Evolutionary conservation across 192 early-diverging fungal species (phyloP), one percentile per base, ranked within the genome.

Genomic region (Linnemannia exigua): DNA sequence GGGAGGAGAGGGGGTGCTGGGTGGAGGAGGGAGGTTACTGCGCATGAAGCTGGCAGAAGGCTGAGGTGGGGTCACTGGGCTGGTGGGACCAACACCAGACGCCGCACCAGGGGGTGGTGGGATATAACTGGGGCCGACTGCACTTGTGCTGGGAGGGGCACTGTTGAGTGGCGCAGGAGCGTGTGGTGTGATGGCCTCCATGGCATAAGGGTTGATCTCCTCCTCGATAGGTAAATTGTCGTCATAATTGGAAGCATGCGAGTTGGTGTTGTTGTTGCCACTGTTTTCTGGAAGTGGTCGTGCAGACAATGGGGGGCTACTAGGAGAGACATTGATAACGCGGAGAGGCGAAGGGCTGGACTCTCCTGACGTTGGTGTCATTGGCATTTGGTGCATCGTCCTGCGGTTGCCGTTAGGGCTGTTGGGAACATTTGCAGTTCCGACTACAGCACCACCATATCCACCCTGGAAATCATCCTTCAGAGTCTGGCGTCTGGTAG

Each of bases 381-480:
- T 38, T 6, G 79, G 84, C 28, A 74, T 68, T 31, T 72, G 78
- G 51, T 86, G 77, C 69, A 77, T 74, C 5, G 74, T 77, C 25
- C 84, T 58, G 9, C 84, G 44, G 31, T 77, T 79, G 7, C 28
- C 51, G 31, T 58, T 79, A 15, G 77, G 73, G 36, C 76, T 63
- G 58, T 38, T 76, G 3, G 72, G n/a, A 36, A 67, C 72, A 71
- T 61, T 79, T 5, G 72, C 72, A 22, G 68, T 79, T 17, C 78
- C 79, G 16, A 80, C 44, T 22, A 86, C 74, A 20, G 79, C 78
- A 25, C 79, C 78, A 16, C 84, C 84, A 69, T 80, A 86, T 20
- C 75, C 79, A 38, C 84, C 78, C 38, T 86, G 84, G 52, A 79
- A 85, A 33, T 85, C 77, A 28, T 85, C 83, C 22, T 74, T 75